These are phyloP conservation scores for Sclerotinia nivalis DNA, from an alignment of 2,329 filamentous ascomycete genomes.

Conservation along the genomic window DNA sequence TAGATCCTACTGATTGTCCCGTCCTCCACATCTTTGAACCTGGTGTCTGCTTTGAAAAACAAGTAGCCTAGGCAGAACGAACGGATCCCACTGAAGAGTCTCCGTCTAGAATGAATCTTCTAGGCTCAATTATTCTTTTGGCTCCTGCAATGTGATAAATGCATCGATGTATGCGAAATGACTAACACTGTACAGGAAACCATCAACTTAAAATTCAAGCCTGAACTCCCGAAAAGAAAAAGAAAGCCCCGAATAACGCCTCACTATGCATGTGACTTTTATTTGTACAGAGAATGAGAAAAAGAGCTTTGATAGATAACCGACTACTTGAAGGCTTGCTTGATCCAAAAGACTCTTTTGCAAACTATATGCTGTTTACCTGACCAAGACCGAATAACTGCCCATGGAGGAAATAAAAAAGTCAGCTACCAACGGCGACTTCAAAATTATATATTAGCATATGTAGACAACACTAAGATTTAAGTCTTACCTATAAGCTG, in stretches of 20 bases:
- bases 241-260: conserved; percentile 17
- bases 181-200: conserved; percentile 27
- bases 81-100: conserved; percentile 16
- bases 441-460: conserved; percentile 23
- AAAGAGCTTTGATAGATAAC: conserved; percentile 29
- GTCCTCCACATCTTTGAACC: conserved; percentile 13
- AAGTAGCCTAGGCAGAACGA: conserved; percentile 15
- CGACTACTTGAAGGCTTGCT: conserved; percentile 38
- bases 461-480: conserved; percentile 26
- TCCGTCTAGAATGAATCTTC: conserved; percentile 12
- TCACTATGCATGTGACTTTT: conserved; percentile 22
- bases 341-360: conserved; percentile 28
- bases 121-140: conserved; percentile 6
- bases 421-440: conserved; percentile 45
- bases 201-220: conserved; percentile 24
- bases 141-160: conserved; percentile 14
- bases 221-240: conserved; percentile 18
- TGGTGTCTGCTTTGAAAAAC: conserved; percentile 3
- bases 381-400: conserved; percentile 11
- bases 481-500: conserved; percentile 43
- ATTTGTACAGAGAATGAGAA: conserved; percentile 27
- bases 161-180: conserved; percentile 22
- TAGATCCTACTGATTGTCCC: conserved; percentile 29
- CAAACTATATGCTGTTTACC: conserved; percentile 34
- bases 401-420: background rate